These are phyloP conservation scores for Macrolepiota fuliginosa DNA, from an alignment of 768 basidiomycete genomes.

Conservation along the genomic window DNA sequence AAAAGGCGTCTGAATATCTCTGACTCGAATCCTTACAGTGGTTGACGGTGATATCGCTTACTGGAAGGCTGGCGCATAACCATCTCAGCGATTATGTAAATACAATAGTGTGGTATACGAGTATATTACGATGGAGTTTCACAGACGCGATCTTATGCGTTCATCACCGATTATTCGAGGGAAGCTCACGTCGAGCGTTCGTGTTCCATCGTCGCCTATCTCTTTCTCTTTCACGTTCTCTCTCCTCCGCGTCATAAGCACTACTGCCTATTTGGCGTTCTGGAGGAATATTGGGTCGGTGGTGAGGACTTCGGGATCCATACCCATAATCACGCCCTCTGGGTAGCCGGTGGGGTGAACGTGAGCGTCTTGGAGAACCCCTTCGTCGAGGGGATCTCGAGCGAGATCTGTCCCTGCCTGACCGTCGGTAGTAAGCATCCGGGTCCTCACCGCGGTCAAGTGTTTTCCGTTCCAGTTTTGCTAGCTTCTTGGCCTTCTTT, in stretches of 20 bases:
- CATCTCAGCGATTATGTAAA: neutral
- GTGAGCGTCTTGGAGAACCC: conserved; percentile 3
- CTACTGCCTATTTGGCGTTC: conserved; percentile 4
- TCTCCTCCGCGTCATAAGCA: conserved; percentile 21
- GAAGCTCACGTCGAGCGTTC: conserved; percentile 37
- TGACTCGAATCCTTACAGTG: conserved; percentile 44
- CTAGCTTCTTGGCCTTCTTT: conserved; percentile 53
- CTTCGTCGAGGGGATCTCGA: conserved; percentile 26
- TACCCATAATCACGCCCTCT: conserved; percentile 6
- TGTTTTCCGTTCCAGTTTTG: conserved; percentile 11
- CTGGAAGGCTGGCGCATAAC: conserved; percentile 70
- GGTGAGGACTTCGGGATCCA: conserved; percentile 8
- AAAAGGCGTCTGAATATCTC: neutral
- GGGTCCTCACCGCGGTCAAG: conserved; percentile 15
- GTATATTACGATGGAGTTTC: conserved; percentile 11
- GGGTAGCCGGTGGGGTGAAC: conserved; percentile 28
- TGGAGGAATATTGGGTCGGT: neutral
- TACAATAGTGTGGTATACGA: conserved; percentile 5
- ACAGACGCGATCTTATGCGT: conserved; percentile 9
- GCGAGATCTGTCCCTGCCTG: conserved; percentile 25
- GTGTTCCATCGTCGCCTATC: conserved; percentile 52
- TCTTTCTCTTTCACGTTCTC: conserved; percentile 25
- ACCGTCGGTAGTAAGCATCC: conserved; percentile 20
- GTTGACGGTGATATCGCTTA: conserved; percentile 88
- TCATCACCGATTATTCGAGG: conserved; percentile 16